Percentiles rank a stretch among this genome's conserved stretches.
Evolutionary conservation across 2,329 filamentous ascomycete species (phyloP).

Genomic region (Alternaria hordeiaustralica): DNA sequence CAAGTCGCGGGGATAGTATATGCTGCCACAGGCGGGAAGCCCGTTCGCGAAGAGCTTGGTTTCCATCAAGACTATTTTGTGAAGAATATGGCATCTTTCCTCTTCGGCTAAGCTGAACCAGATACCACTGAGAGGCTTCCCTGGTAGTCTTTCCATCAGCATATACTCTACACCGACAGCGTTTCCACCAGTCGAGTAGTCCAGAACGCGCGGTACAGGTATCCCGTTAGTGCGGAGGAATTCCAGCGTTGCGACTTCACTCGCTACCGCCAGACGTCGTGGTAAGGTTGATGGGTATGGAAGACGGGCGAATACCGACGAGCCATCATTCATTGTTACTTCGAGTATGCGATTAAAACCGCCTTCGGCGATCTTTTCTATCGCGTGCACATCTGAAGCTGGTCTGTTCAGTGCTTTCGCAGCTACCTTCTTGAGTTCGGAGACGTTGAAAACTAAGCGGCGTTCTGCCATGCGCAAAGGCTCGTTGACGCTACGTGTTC

Average conservation of each 20-base stretch:
- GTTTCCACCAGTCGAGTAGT: slow-evolving; percentile 27
- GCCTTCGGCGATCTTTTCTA: slow-evolving; percentile 46
- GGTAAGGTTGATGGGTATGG: slow-evolving; percentile 43
- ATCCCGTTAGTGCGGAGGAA: slow-evolving; percentile 37
- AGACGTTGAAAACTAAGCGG: slow-evolving; percentile 25
- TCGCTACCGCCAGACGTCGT: slow-evolving; percentile 40
- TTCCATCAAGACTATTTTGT: slow-evolving; percentile 27
- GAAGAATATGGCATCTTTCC: slow-evolving; percentile 24
- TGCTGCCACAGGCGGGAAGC: slow-evolving; percentile 32
- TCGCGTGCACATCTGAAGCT: slow-evolving; percentile 22
- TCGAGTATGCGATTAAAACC: slow-evolving; percentile 47
- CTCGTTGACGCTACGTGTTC: slow-evolving; percentile 28
- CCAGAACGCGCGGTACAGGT: slow-evolving; percentile 32
- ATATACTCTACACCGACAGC: slow-evolving; percentile 40
- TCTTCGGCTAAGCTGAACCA: slow-evolving; percentile 30
- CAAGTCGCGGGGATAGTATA: slow-evolving; percentile 29
- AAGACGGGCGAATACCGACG: slow-evolving; percentile 38
- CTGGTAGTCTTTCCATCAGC: slow-evolving; percentile 38
- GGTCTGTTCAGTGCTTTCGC: slow-evolving; percentile 22
- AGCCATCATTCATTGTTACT: slow-evolving; percentile 35
- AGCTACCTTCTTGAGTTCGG: slow-evolving; percentile 28
- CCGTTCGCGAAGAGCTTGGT: slow-evolving; percentile 23
- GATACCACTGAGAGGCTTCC: slow-evolving; percentile 24
- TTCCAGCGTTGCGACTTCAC: slow-evolving; percentile 48
- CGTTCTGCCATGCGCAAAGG: slow-evolving; percentile 24